Base-by-base conservation (phyloP, 371 early-diverging fungal species). In the Nosema muscidifuracis region DNA sequence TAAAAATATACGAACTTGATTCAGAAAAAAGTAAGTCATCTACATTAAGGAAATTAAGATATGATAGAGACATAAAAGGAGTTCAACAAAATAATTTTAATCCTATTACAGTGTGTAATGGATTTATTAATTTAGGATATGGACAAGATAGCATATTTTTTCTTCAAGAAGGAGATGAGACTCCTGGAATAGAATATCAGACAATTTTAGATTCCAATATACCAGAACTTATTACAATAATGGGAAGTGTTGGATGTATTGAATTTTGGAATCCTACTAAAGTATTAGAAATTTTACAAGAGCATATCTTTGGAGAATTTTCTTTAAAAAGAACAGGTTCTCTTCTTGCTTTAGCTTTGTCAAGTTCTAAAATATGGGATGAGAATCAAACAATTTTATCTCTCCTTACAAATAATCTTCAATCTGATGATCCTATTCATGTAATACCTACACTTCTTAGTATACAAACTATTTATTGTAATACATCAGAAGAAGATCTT, bases 231-330 rank as follows among this genome's bases (percentile, higher is more conserved):
- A 47, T 69, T 22, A 34, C 64, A 22, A 36, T 76, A 26, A 36
- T 70, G 50, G 71, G 71, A 15, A 68, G 73, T 33, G 55, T 69
- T 28, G 83, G 83, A 12, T 51, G 75, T 20, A 74, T 83, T 20
- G 56, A 75, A 61, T 50, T 67, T 24, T 83, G 65, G 67, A 74
- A 76, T 50, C 75, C 65, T 3, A 62, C 71, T 12, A 74, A 67
- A 50, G 67, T 69, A 12, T 34, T 78, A n/a, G 79, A 75, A 38
- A 60, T 51, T 18, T 64, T 78, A 24, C 62, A 73, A n/a, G 78
- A 81, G 30, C 51, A 70, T 18, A 67, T 83, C 53, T 78, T 78
- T 69, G 57, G 66, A 2, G 76, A 74, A 15, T 57, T 65, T 43
- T 60, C 67, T 12, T 28, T 65, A 18, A 61, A 57, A 16, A 73